Conservation (phyloP, 2,329 filamentous ascomycete genomes). For the Botrytis fragariae region DNA sequence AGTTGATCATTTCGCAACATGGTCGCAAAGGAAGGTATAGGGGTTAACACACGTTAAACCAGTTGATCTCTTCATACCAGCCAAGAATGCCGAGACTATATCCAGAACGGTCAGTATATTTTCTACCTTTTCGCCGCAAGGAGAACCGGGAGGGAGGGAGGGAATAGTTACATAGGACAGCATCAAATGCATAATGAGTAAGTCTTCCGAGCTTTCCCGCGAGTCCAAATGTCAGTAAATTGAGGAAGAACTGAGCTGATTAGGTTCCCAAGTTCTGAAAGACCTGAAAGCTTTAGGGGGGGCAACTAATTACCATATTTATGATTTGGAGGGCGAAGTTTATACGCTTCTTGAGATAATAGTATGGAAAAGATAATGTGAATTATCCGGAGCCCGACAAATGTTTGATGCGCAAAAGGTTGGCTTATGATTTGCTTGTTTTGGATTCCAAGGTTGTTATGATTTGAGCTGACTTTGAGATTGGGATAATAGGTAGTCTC, state of each 20-base stretch:
- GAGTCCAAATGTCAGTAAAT: slow-evolving; percentile 66
- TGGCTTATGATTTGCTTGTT: neutral
- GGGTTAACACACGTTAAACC: slow-evolving; percentile 82
- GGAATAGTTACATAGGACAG: slow-evolving; percentile 69
- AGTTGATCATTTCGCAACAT: neutral
- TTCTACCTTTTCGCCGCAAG: neutral
- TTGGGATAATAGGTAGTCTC: slow-evolving; percentile 9
- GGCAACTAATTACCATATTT: slow-evolving; percentile 44
- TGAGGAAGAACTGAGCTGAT: slow-evolving; percentile 56
- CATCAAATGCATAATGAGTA: slow-evolving; percentile 94
- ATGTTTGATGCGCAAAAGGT: neutral
- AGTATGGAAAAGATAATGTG: neutral
- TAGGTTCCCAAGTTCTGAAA: slow-evolving; percentile 44
- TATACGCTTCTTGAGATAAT: neutral
- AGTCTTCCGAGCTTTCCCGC: slow-evolving; percentile 84
- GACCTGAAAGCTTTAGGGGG: slow-evolving; percentile 4
- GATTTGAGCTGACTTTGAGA: slow-evolving; percentile 5
- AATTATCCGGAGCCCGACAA: neutral
- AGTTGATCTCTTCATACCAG: slow-evolving; percentile 95
- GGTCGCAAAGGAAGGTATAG: neutral
- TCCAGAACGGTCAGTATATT: slow-evolving; percentile 24
- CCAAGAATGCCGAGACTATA: slow-evolving; percentile 89
- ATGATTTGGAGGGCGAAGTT: slow-evolving; percentile 17
- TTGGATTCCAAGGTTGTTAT: neutral
- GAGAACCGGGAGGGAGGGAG: neutral